A percentile compares a stretch with the other conserved stretches of the same genome.
Evolutionary conservation across 192 early-diverging fungal species (phyloP).

Genomic region (Oehlia diaphana): DNA sequence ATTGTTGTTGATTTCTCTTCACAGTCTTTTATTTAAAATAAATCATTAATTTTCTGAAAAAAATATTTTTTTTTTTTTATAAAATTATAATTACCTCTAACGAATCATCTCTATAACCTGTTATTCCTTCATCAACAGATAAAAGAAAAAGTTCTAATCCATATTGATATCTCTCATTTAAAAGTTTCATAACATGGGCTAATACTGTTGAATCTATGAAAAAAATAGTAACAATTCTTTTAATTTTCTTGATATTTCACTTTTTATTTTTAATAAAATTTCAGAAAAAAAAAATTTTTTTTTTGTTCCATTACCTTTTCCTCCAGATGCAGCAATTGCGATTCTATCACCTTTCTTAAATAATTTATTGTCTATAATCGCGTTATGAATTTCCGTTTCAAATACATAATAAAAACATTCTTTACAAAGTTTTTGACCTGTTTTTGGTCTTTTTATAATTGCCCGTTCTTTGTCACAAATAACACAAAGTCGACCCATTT

Average conservation of each 20-base stretch:
- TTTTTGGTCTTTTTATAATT: slow-evolving; percentile 92
- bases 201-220: slow-evolving; percentile 88
- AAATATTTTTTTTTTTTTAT: not conserved
- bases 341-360: slow-evolving; percentile 87
- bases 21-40: slow-evolving; percentile 61
- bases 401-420: slow-evolving; percentile 91
- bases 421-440: slow-evolving; percentile 83
- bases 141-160: slow-evolving; percentile 89
- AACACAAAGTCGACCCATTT: slow-evolving; percentile 19
- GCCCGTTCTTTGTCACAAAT: slow-evolving; percentile 50
- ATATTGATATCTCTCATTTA: slow-evolving; percentile 93
- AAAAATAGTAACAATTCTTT: too few species aligned
- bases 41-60: not conserved
- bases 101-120: slow-evolving; percentile 97
- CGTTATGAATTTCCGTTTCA: slow-evolving; percentile 92
- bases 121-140: slow-evolving; percentile 97
- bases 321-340: slow-evolving; percentile 94
- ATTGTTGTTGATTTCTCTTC: slow-evolving; percentile 93
- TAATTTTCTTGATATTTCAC: not conserved
- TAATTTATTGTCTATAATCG: slow-evolving; percentile 79
- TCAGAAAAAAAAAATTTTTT: too few species aligned
- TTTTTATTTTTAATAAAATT: too few species aligned
- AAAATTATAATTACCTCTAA: slow-evolving; percentile 52
- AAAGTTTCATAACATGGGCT: slow-evolving; percentile 88
- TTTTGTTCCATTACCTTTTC: slow-evolving; percentile 62